These are phyloP conservation scores for Trichosanthes cucumerina DNA, from an alignment of 306 rosid species.

Conservation along the genomic window DNA sequence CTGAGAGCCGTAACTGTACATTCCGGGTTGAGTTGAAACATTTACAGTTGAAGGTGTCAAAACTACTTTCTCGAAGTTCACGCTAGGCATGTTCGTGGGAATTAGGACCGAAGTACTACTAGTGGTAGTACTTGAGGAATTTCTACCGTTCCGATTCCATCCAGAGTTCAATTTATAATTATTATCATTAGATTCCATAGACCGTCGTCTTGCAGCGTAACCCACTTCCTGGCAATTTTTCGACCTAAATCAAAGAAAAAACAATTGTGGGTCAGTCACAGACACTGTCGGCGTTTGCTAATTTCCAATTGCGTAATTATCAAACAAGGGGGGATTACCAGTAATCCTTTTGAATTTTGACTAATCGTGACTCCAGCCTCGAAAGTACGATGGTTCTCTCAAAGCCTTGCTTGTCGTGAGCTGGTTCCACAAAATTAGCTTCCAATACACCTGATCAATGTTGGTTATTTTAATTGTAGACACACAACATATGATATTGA, in stretches of 20 bases:
- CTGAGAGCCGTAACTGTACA: not conserved
- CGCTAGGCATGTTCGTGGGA: not conserved
- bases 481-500: not conserved
- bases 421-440: slow-evolving; percentile 97
- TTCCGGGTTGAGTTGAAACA: not conserved
- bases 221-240: not conserved
- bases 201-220: not conserved
- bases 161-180: not conserved
- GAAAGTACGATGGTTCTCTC: slow-evolving; percentile 81
- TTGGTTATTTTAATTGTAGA: too few relatives aligned
- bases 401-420: slow-evolving; percentile 97
- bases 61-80: not conserved
- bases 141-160: not conserved
- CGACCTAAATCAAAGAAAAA: not conserved
- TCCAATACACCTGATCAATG: slow-evolving; percentile 63
- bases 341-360: slow-evolving; percentile 74
- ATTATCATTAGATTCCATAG: not conserved
- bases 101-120: not conserved
- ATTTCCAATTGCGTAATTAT: too few relatives aligned
- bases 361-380: slow-evolving; percentile 56
- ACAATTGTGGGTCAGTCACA: too few relatives aligned
- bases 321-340: slow-evolving; percentile 38
- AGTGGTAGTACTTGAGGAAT: not conserved
- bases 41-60: not conserved
- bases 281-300: too few relatives aligned